Base-by-base conservation (phyloP, 2,329 filamentous ascomycete species). In the Talaromyces funiculosus region DNA sequence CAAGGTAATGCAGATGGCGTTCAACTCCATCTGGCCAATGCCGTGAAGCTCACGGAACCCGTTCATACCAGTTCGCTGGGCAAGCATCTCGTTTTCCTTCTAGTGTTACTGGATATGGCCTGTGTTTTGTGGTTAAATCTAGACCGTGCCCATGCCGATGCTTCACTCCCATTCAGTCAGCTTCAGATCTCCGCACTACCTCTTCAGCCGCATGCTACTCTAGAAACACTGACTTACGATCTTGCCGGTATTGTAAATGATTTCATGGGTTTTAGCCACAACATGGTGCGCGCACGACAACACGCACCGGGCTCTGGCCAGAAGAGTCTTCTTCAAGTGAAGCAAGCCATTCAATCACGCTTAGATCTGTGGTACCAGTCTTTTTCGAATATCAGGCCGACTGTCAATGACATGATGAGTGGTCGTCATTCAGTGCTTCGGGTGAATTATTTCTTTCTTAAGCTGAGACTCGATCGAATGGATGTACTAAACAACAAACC, bases 1-100 rank as follows among this genome's bases (percentile, higher is more conserved):
- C 53, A 56, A 10, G 53, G 53, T 40, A 56, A 56, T 24, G 37
- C 53, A 26, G 18, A 29, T 43, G 53, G 53, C 6, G 37, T 43
- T 3, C 53, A 10, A 42, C 18, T 43, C 20, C 53, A 56, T 43
- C 53, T 56, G 3, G 18, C 14, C 3, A 56, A 56, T 18, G 53
- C 53, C 5, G n/a, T 33, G 7, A 56, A 40, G 38, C 38, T 40
- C 16, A 20, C 38, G 18, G n/a, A 8, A 6, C 38, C 38, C 38
- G 18, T 18, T 20, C 38, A 40, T 40, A 20, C 38, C 7, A 40
- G 38, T 18, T 3, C 38, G 3, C 16, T 40, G 38, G 38, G 38
- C 38, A 6, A 40, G n/a, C 38, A 40, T 40, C 38, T 40, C 3
- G n/a, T 40, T 18, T 40, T 20, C 9, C 38, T 40, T 40, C 10